Percentiles rank a stretch among this genome's conserved stretches.
Conservation (phyloP, 1,139 yeast species). For the Nematodospora anomalae region DNA sequence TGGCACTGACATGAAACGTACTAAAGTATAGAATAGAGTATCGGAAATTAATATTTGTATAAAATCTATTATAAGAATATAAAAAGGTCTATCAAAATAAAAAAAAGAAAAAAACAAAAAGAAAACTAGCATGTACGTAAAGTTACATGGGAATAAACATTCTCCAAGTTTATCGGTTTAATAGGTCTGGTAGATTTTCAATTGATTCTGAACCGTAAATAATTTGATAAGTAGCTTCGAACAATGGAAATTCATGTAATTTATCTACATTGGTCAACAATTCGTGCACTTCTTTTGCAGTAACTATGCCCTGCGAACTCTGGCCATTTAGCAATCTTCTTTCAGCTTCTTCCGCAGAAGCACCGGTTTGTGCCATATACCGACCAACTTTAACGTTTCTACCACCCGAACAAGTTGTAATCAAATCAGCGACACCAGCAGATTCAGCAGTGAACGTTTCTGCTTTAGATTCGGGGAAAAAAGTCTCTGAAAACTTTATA, state of each 20-base stretch:
- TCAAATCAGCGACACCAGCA: slow-evolving; percentile 54
- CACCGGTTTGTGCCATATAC: slow-evolving; percentile 49
- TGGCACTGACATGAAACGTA: slow-evolving; percentile 8
- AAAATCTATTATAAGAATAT: slow-evolving; percentile 4
- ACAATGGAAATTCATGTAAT: slow-evolving; percentile 43
- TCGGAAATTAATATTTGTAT: not conserved
- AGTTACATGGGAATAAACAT: not conserved
- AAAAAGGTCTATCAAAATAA: slow-evolving; percentile 1
- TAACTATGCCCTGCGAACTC: slow-evolving; percentile 51
- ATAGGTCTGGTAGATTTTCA: slow-evolving; percentile 43
- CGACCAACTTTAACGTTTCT: slow-evolving; percentile 51
- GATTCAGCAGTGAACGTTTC: slow-evolving; percentile 46
- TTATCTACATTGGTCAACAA: slow-evolving; percentile 36
- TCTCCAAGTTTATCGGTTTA: slow-evolving; percentile 14
- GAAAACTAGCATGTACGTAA: not conserved
- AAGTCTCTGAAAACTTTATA: slow-evolving; percentile 40
- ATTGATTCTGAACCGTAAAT: slow-evolving; percentile 43
- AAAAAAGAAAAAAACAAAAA: slow-evolving; percentile 1
- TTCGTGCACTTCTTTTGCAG: slow-evolving; percentile 51
- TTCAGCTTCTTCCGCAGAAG: slow-evolving; percentile 44
- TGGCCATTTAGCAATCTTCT: slow-evolving; percentile 49
- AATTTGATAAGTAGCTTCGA: slow-evolving; percentile 50
- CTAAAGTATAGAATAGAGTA: slow-evolving; percentile 1
- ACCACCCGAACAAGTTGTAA: slow-evolving; percentile 52
- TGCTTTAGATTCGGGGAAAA: slow-evolving; percentile 42